Evolutionary conservation across 495 filamentous ascomycete species (phyloP), one percentile per base, ranked within the genome.

Genomic region (Daldinia loculata): DNA sequence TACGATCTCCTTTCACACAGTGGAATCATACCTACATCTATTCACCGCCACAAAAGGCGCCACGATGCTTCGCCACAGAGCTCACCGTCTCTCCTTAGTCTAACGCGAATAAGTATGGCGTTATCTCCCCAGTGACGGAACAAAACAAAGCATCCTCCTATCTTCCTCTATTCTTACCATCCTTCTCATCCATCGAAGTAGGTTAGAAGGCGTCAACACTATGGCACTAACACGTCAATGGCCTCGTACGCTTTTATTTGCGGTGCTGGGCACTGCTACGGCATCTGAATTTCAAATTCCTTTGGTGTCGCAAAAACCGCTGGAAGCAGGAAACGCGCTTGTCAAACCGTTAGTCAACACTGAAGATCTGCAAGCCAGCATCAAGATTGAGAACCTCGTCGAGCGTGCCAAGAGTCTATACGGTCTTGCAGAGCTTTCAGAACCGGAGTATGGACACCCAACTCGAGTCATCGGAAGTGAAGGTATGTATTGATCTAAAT

Each of bases 391-490:
- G 19, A 83, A 80, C 30, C 86, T 90, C 22, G 68, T 88, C 6
- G 74, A 75, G 11, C 81, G 86, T 51, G 87, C 88, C 43, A 81
- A 88, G 66, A 72, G 83, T 12, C 82, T 90, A 15, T 90, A 83
- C 74, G 72, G 82, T 48, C 82, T 89, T 64, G 88, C 88, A 9
- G 78, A 87, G 70, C 75, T 82, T 24, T 81, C 83, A 12, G 75
- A 84, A 50, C 77, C 83, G 12, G 85, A 89, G 56, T 89, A 86
- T 75, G 82, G 82, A 63, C 88, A 88, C 62, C 88, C 88, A 3
- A 90, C 88, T 3, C 81, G 88, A 59, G 88, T 90, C 17, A 90
- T 90, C 67, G 88, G 88, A 24, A 88, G 86, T 62, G 69, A 81
- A 66, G 88, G 88, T 87, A 81, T 56, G 78, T 72, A 32, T 11